Percentiles rank a stretch among this genome's conserved stretches.
These are phyloP conservation scores for Francoa sonchifolia DNA, from an alignment of 441 rosid genomes.

Conservation along the genomic window DNA sequence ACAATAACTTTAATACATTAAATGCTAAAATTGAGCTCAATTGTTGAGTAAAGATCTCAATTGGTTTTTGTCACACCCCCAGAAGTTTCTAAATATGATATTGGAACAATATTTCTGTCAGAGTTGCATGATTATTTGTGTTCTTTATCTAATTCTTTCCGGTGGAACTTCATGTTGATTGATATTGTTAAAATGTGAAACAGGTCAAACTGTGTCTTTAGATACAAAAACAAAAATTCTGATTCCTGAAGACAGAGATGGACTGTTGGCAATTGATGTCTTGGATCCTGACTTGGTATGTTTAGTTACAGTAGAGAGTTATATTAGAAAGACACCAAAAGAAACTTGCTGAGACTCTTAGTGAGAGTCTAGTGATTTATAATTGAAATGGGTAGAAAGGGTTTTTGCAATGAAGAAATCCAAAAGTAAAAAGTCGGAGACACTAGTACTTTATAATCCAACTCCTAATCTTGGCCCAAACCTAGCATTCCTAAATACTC, in stretches of 20 bases:
- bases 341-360: neutral
- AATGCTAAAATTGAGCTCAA: too few species aligned
- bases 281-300: conserved; percentile 91
- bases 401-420: too few species aligned
- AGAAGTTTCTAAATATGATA: too few species aligned
- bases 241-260: conserved; percentile 88
- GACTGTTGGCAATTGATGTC: conserved; percentile 73
- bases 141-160: neutral
- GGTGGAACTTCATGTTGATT: neutral
- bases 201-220: conserved; percentile 64
- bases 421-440: too few species aligned
- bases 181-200: conserved; percentile 13
- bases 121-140: neutral
- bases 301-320: neutral
- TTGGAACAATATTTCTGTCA: too few species aligned
- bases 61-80: too few species aligned
- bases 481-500: too few species aligned
- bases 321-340: neutral
- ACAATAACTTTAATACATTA: too few species aligned
- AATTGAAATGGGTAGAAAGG: too few species aligned
- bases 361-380: neutral
- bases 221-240: conserved; percentile 45
- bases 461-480: too few species aligned
- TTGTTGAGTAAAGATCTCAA: too few species aligned
- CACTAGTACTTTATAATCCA: too few species aligned